Evolutionary conservation across 2,329 filamentous ascomycete genomes (phyloP), one percentile per base, ranked within the genome.

Genomic region (Nothophoma quercina): DNA sequence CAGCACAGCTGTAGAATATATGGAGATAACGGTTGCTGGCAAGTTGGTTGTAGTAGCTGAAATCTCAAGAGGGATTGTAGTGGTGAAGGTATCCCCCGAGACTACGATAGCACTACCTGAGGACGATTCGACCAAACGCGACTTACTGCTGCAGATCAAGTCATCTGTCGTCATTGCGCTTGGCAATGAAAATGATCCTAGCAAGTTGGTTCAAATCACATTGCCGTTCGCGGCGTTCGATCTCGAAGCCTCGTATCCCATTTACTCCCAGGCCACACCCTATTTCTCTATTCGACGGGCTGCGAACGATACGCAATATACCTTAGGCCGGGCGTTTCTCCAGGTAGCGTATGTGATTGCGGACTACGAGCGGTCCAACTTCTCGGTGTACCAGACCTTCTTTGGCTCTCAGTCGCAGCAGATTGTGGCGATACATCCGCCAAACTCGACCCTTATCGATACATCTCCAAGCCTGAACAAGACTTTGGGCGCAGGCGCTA

Each of bases 241-340:
- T 50, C 66, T 78, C 4, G 61, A 72, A 35, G 57, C 73, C n/a
- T 74, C 77, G 1, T 73, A 83, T 82, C 63, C 77, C 68, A 82
- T 80, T 4, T 72, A 87, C 6, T 75, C 83, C 47, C 86, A 86
- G 60, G 81, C 85, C 25, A 86, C 84, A 2, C 81, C 41, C 13
- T 90, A 89, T 64, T 89, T 90, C 54, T 85, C 86, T 4, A 76
- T 90, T 38, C 81, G 83, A 56, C 81, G 82, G 50, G 75, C 83
- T 6, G 65, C 79, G 29, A 79, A 82, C 54, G 78, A 79, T 30
- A 77, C 78, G 12, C 78, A 83, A 56, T 80, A 84, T 64, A 81
- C 85, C 13, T 79, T 90, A 25, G 88, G 87, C 10, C 80, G 87
- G 25, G 80, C 83, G 0, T 88, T 90, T 56, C 73, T 90, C 40